Conservation (phyloP, 371 early-diverging fungal species). For the Dichotomocladium elegans region DNA sequence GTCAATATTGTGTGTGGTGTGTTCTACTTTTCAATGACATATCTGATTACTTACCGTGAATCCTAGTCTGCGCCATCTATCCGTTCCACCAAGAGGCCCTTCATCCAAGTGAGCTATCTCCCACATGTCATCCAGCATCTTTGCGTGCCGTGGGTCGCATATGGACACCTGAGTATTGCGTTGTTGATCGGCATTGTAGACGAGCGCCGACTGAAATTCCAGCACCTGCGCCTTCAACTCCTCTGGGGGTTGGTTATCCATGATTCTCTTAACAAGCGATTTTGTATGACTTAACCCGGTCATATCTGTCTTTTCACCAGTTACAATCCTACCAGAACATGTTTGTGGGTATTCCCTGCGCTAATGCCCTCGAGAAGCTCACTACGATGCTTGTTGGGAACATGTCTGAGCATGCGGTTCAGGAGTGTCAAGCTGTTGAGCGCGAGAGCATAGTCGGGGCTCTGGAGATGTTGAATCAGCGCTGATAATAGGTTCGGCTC, state of each 20-base stretch:
- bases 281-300: no score
- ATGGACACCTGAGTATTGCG: conserved; percentile 47
- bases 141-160: conserved; percentile 43
- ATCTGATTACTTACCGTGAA: conserved; percentile 49
- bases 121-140: conserved; percentile 58
- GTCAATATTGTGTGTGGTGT: not conserved
- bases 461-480: conserved; percentile 56
- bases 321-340: conserved; percentile 31
- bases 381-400: conserved; percentile 49
- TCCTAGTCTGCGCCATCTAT: conserved; percentile 65
- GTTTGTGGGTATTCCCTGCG: conserved; percentile 34
- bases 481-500: conserved; percentile 52
- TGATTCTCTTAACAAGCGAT: no score
- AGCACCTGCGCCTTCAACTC: conserved; percentile 58
- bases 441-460: conserved; percentile 62
- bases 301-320: no score
- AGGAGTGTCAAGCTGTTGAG: conserved; percentile 60
- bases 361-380: conserved; percentile 47
- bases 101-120: conserved; percentile 41
- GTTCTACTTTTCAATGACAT: not conserved
- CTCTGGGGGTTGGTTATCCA: conserved; percentile 57
- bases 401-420: conserved; percentile 58
- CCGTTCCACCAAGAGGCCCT: conserved; percentile 23
- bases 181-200: conserved; percentile 51
- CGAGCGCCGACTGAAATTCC: conserved; percentile 62